Conservation (phyloP, 495 filamentous ascomycete genomes). For the Aspergillus cavernicola region DNA sequence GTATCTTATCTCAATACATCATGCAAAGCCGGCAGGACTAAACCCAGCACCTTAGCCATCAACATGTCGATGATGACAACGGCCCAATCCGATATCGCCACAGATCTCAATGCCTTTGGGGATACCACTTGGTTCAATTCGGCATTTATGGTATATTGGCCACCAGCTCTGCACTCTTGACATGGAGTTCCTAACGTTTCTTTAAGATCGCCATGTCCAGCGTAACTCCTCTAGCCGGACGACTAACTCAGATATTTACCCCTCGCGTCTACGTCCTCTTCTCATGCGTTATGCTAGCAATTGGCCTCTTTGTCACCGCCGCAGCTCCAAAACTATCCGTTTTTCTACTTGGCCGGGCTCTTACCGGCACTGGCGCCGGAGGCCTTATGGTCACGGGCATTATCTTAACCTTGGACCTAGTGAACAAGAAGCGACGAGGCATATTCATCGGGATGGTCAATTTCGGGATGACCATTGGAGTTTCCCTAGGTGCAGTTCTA, state of each 20-base stretch:
- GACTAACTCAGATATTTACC: conserved; percentile 65
- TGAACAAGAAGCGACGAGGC: conserved; percentile 58
- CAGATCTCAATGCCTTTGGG: conserved; percentile 67
- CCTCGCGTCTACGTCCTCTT: conserved; percentile 57
- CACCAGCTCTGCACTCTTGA: not conserved
- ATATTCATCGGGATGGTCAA: conserved; percentile 67
- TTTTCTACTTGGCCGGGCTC: conserved; percentile 62
- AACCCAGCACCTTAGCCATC: conserved; percentile 41
- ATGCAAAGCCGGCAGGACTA: not conserved
- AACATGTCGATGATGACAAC: conserved; percentile 79
- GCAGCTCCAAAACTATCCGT: conserved; percentile 49
- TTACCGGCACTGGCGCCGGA: conserved; percentile 63
- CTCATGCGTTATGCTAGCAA: conserved; percentile 51
- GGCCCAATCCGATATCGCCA: conserved; percentile 66
- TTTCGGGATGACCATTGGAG: conserved; percentile 62
- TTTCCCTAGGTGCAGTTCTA: conserved; percentile 66
- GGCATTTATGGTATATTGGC: conserved; percentile 50
- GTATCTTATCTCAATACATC: not conserved
- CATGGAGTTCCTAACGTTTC: not conserved
- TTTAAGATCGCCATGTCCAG: conserved; percentile 63
- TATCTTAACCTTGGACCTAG: conserved; percentile 67
- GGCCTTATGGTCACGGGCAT: conserved; percentile 63
- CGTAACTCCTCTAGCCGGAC: conserved; percentile 60
- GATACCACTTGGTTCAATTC: conserved; percentile 73
- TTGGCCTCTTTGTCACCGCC: conserved; percentile 61